Base-by-base conservation (phyloP, 495 filamentous ascomycete genomes). In the Neurospora sp. region DNA sequence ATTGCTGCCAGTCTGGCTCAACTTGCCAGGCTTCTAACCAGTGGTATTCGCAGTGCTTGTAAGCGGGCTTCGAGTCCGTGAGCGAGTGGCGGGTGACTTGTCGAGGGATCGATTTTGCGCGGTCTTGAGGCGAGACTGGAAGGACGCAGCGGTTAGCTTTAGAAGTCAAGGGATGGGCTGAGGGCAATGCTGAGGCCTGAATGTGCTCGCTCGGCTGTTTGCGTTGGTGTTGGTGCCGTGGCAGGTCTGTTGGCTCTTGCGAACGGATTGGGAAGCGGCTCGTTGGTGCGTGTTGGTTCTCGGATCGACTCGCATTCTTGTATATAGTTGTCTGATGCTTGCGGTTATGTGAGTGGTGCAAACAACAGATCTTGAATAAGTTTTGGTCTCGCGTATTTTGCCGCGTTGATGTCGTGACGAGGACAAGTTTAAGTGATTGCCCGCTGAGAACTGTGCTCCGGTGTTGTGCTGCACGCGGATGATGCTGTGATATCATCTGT, bases 21-120 rank as follows among this genome's bases (percentile, higher is more conserved):
- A 79, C 80, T 31, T 89, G 87, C 80, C 74, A 78, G 72, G 76
- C 73, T 22, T 70, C 75, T 41, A 88, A 87, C 74, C 77, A 82
- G 5, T 88, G 79, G 72, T 88, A 88, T 72, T 86, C 82, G 9
- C 86, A 88, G 77, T 84, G 82, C 75, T 35, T 82, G 31, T 82
- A 78, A 77, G 44, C 27, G 53, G 7, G 10, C 53, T 35, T 35
- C 1, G 16, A 0, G 14, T 31, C 5, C 1, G 53, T 61, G 27
- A 18, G 3, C 12, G 53, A 61, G 3, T 0, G 12, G 14, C 2
- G 2, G 6, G 2, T 61, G 27, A 9, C 53, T 35, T 35, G 27
- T 61, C 2, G 14, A 35, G 14, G 5, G 14, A 35, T 35, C 12
- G 22, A 1, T 6, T 31, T 31, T 16, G 1, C 5, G 16, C 22